A percentile compares a stretch with the other conserved stretches of the same genome.
phyloP scores from a whole-genome alignment of 2,329 filamentous ascomycete species.

The Phyllosticta citriasiana region DNA sequence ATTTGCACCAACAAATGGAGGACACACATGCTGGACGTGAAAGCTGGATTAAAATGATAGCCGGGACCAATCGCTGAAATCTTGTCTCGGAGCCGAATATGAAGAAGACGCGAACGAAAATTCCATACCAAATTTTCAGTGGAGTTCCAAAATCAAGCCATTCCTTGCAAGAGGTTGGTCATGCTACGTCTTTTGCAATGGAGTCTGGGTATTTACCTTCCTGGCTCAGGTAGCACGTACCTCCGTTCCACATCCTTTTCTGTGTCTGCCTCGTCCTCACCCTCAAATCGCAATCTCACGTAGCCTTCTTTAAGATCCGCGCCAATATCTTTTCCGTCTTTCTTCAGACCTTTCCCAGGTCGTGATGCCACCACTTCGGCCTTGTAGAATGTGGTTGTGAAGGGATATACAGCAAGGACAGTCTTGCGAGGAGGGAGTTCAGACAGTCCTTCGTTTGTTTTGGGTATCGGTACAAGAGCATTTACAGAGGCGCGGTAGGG shows the following conservation, averaged over 20 bases:
- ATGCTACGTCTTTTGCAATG: background rate
- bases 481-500: conserved; percentile 38
- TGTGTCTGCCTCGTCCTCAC: conserved; percentile 35
- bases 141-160: no score
- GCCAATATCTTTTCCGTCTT: conserved; percentile 14
- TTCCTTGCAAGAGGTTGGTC: background rate
- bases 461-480: conserved; percentile 34
- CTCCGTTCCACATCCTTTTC: conserved; percentile 41
- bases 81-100: no score
- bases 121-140: background rate
- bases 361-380: conserved; percentile 38
- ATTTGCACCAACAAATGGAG: no score
- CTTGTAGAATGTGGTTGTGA: conserved; percentile 45
- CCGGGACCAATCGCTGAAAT: no score
- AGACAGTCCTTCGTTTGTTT: conserved; percentile 29
- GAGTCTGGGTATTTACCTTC: background rate
- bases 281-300: conserved; percentile 38
- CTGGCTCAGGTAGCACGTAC: conserved; percentile 35
- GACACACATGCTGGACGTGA: no score
- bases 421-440: conserved; percentile 32
- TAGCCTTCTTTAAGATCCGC: conserved; percentile 18
- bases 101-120: background rate
- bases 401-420: conserved; percentile 42
- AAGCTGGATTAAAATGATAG: no score
- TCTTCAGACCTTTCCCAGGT: conserved; percentile 26